A percentile compares a stretch with the other conserved stretches of the same genome.
Conservation (phyloP, 176 grass and related monocot species). For the Aegilops longissima region DNA sequence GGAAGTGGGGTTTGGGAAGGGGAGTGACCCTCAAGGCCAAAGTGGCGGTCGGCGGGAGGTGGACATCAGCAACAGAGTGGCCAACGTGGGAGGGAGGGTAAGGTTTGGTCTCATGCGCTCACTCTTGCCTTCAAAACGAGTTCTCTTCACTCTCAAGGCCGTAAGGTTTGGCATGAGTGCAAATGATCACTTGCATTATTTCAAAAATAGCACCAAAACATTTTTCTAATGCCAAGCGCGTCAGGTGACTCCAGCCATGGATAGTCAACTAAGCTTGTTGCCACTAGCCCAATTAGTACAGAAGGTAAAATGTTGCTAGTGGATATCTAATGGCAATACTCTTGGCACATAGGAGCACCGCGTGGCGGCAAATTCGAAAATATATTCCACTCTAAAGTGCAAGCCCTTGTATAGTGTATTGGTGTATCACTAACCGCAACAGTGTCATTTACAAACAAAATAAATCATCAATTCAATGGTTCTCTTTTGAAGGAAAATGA, state of each 20-base stretch:
- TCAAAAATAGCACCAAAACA: not conserved
- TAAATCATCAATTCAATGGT: constrained; percentile 1
- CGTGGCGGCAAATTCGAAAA: not conserved
- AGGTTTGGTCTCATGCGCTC: not conserved
- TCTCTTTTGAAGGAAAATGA: not conserved
- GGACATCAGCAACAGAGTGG: not conserved
- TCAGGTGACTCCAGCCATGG: not conserved
- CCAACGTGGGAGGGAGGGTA: not conserved
- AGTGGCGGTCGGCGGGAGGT: not conserved
- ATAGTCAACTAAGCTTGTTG: not conserved
- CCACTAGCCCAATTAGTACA: not conserved
- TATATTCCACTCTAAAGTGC: not conserved
- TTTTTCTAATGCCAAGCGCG: not conserved
- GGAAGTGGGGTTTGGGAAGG: not conserved
- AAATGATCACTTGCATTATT: not conserved
- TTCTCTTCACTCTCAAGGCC: not conserved
- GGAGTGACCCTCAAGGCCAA: not conserved
- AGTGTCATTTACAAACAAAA: not conserved
- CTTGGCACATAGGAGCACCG: not conserved
- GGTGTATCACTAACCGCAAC: not conserved
- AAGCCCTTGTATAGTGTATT: not conserved
- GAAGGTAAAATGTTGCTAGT: not conserved
- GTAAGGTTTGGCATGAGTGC: not conserved
- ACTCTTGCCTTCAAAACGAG: not conserved
- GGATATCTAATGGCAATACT: not conserved